Evolutionary conservation across 495 filamentous ascomycete genomes (phyloP), one percentile per base, ranked within the genome.

Genomic region (Barbatosphaeria neglecta): DNA sequence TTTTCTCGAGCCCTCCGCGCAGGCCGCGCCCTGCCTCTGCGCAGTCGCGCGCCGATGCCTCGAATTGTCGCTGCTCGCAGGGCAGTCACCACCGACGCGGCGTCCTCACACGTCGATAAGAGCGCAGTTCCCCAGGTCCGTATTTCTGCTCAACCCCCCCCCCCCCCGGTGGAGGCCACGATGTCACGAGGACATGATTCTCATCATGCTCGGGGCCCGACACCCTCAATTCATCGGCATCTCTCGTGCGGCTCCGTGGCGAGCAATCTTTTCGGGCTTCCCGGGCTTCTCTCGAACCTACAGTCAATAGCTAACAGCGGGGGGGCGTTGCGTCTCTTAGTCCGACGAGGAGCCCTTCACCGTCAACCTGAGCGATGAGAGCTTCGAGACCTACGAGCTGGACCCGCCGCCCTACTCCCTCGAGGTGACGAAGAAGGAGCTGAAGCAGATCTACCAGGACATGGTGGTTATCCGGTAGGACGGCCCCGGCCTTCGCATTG

Each of bases 311-410:
- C 25, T 35, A 16, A 44, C 20, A 22, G 33, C 16, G 48, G 20
- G 15, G 17, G 6, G 39, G 45, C n/a, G 16, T 7, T 37, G n/a
- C 25, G 37, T 17, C 33, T 16, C 45, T 15, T 22, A 95, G 90
- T 83, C 87, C 65, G 92, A 96, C 67, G 86, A 95, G 57, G 83
- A 96, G 74, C 82, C 81, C 42, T 98, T 98, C 76, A 82, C 84
- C 51, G 81, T 98, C 65, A 80, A 77, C 47, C 84, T 98, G 65
- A 93, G 87, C 61, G 83, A 93, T 56, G 90, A 97, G 84, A 89
- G 86, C 75, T 98, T 97, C 76, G 92, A 98, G 77, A 96, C 90
- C 49, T 98, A 97, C 72, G 87, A 96, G 74, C 81, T 97, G 65
- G 90, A 97, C 70, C 90, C 89, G 43, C 93, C 93, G 19, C 71